These are phyloP conservation scores for Fusarium sambucinum DNA, from an alignment of 2,329 filamentous ascomycete species.

Conservation along the genomic window DNA sequence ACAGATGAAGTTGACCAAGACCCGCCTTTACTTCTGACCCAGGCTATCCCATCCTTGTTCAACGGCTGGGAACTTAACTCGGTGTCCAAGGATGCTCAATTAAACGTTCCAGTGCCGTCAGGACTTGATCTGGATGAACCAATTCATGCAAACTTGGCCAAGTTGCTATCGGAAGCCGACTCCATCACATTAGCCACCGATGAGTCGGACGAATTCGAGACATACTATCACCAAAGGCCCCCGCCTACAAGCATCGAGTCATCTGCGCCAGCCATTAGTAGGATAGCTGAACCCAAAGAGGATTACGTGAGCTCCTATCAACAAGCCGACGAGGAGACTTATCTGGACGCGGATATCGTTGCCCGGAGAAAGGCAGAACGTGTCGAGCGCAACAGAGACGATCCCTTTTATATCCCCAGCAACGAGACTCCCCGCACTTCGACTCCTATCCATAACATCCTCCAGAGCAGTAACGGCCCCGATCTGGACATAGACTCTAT, in stretches of 20 bases:
- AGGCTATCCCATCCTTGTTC: conserved; percentile 91
- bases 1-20: conserved; percentile 69
- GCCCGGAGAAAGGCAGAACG: conserved; percentile 82
- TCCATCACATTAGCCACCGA: conserved; percentile 61
- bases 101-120: conserved; percentile 83
- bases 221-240: conserved; percentile 71
- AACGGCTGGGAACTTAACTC: conserved; percentile 90
- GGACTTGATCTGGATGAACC: conserved; percentile 83
- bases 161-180: conserved; percentile 72
- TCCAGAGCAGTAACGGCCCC: conserved; percentile 77
- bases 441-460: conserved; percentile 83
- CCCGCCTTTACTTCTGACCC: conserved; percentile 85
- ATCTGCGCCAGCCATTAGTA: conserved; percentile 65
- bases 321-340: conserved; percentile 71
- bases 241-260: conserved; percentile 65
- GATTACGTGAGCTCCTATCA: conserved; percentile 68
- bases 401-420: conserved; percentile 89
- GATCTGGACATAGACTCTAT: conserved; percentile 94
- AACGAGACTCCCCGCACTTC: conserved; percentile 70
- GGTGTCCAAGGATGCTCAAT: conserved; percentile 84
- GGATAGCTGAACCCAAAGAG: conserved; percentile 64
- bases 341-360: conserved; percentile 78
- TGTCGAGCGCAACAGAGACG: conserved; percentile 85
- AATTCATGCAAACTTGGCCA: conserved; percentile 80
- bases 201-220: conserved; percentile 75